These are phyloP conservation scores for Colletotrichum noveboracense DNA, from an alignment of 2,329 filamentous ascomycete genomes.

Conservation along the genomic window DNA sequence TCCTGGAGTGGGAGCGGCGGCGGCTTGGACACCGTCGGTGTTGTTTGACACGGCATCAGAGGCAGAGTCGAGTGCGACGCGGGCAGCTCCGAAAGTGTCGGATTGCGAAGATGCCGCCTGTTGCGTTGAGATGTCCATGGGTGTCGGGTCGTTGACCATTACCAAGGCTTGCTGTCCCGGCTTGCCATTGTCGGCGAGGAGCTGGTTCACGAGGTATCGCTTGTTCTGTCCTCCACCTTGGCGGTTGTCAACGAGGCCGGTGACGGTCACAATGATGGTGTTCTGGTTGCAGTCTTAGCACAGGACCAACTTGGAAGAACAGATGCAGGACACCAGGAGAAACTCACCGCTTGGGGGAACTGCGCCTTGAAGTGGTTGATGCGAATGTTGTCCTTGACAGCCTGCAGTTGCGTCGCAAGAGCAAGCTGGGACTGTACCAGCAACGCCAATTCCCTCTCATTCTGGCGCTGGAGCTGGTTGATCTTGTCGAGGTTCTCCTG, in stretches of 20 bases:
- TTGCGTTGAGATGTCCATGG: conserved; percentile 36
- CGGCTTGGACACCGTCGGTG: conserved; percentile 23
- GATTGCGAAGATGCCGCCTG: conserved; percentile 26
- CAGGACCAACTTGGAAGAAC: not conserved
- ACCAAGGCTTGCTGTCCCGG: conserved; percentile 37
- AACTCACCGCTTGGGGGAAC: conserved; percentile 39
- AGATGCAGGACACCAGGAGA: too few species aligned
- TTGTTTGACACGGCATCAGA: not conserved
- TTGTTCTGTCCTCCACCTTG: conserved; percentile 31
- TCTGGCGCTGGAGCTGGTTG: conserved; percentile 35
- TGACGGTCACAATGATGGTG: conserved; percentile 41
- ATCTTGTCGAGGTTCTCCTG: conserved; percentile 40
- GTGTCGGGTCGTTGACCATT: conserved; percentile 40
- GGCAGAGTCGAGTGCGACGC: not conserved
- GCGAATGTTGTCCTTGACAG: conserved; percentile 47
- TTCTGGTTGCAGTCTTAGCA: conserved; percentile 30
- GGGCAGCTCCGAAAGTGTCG: conserved; percentile 22
- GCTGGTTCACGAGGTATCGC: conserved; percentile 44
- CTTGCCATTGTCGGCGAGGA: conserved; percentile 40
- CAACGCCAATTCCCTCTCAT: conserved; percentile 41
- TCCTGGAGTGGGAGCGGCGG: conserved; percentile 19
- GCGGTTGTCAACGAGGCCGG: conserved; percentile 40
- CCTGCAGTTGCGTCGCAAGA: conserved; percentile 40
- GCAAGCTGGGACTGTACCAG: conserved; percentile 41
- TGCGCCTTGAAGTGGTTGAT: conserved; percentile 43